Evolutionary conservation across 371 early-diverging fungal species (phyloP).

Genomic region (Mucor sp.): DNA sequence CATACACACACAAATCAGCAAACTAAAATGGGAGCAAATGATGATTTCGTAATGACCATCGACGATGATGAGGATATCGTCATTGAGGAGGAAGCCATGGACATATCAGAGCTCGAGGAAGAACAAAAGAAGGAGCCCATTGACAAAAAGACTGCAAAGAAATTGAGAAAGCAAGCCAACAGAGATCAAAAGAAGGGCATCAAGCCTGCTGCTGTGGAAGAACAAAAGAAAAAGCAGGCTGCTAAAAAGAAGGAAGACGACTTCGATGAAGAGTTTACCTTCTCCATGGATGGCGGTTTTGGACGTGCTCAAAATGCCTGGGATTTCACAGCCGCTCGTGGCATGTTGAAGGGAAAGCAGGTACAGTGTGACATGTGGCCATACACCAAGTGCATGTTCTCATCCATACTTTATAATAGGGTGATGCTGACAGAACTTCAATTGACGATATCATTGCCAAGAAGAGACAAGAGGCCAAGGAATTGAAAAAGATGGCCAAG

Average conservation of each 20-base stretch:
- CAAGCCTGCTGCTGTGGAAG: constrained; percentile 18
- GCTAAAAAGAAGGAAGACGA: constrained; percentile 32
- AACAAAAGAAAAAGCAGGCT: constrained; percentile 27
- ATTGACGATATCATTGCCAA: constrained; percentile 77
- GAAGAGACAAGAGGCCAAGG: constrained; percentile 50
- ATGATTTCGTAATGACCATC: constrained; percentile 83
- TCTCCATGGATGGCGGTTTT: constrained; percentile 74
- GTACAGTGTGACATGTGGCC: constrained; percentile 20
- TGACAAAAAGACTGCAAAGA: constrained; percentile 15
- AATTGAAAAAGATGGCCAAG: constrained; percentile 43
- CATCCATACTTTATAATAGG: not conserved
- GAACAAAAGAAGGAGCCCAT: constrained; percentile 24
- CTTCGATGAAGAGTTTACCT: constrained; percentile 72
- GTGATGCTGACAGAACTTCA: constrained; percentile 36
- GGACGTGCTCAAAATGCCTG: constrained; percentile 62
- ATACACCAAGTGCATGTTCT: not conserved
- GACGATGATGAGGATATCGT: constrained; percentile 72
- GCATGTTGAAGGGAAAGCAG: constrained; percentile 65
- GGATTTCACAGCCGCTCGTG: constrained; percentile 85
- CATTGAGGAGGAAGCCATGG: constrained; percentile 44
- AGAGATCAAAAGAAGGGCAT: constrained; percentile 12
- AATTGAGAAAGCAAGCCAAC: constrained; percentile 36
- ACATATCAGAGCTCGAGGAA: constrained; percentile 28
- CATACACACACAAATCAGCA: not conserved
- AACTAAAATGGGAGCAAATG: constrained; percentile 19